A percentile compares a stretch with the other conserved stretches of the same genome.
phyloP scores from a whole-genome alignment of 495 filamentous ascomycete genomes.

The Talaromyces wortmannii region DNA sequence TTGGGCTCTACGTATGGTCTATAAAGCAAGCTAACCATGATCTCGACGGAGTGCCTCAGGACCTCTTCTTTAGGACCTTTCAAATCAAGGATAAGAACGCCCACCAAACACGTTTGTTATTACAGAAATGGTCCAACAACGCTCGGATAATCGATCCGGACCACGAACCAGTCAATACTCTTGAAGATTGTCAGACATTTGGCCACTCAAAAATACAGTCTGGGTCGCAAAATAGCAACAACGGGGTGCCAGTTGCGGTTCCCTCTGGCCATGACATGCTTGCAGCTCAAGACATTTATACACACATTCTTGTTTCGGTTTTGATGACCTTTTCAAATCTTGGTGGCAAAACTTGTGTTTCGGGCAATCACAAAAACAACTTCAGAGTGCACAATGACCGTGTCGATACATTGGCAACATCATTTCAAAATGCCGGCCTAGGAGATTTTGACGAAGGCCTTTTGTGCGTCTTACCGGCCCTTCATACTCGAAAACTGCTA shows the following conservation, averaged over 20 bases:
- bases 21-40: neutral
- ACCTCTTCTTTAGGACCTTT: neutral
- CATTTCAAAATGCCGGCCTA: conserved; percentile 9
- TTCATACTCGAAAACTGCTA: neutral
- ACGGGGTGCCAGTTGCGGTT: neutral
- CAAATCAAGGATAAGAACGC: neutral
- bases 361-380: neutral
- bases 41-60: neutral
- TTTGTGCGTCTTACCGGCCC: neutral
- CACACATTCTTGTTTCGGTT: conserved; percentile 12
- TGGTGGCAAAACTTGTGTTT: neutral
- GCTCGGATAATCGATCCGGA: neutral
- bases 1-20: conserved; percentile 3
- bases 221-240: neutral
- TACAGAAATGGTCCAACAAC: neutral
- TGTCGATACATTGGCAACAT: neutral
- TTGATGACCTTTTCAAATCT: neutral
- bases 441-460: neutral
- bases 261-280: conserved; percentile 13
- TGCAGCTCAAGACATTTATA: conserved; percentile 33
- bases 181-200: neutral
- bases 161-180: neutral
- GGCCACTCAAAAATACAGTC: neutral
- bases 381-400: neutral
- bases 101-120: neutral